These are phyloP conservation scores for Nicotiana otophora DNA, from an alignment of 257 asterid species.

Conservation along the genomic window DNA sequence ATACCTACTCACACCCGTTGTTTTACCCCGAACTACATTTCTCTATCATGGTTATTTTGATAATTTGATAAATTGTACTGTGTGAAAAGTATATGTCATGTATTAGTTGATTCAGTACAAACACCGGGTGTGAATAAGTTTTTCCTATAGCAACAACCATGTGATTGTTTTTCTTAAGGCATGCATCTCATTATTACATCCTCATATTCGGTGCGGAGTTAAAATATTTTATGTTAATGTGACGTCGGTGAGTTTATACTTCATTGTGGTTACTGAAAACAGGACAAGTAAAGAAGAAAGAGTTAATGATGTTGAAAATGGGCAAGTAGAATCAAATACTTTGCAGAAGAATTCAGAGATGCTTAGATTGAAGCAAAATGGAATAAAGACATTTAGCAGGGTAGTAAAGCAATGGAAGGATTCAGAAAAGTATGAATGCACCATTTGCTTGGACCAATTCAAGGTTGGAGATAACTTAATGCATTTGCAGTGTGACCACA, in stretches of 20 bases:
- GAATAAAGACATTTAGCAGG: conserved; percentile 6
- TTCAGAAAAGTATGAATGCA: conserved; percentile 5
- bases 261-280: neutral
- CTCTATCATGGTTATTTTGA: neutral
- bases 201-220: neutral
- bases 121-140: neutral
- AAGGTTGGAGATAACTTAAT: conserved; percentile 14
- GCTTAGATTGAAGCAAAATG: neutral
- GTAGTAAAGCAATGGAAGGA: neutral
- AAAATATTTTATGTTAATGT: neutral
- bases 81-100: neutral
- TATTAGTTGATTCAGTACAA: neutral
- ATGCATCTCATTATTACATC: neutral
- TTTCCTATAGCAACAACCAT: neutral
- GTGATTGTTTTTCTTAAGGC: neutral
- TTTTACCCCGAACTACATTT: neutral
- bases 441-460: conserved; percentile 13
- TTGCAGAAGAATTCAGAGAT: conserved; percentile 1
- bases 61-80: neutral
- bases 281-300: neutral
- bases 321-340: neutral
- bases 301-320: neutral
- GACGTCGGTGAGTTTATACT: neutral
- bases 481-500: conserved; percentile 18
- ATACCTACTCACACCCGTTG: neutral